phyloP scores from a whole-genome alignment of 73 alveolate species.

The Tetrahymena borealis region DNA sequence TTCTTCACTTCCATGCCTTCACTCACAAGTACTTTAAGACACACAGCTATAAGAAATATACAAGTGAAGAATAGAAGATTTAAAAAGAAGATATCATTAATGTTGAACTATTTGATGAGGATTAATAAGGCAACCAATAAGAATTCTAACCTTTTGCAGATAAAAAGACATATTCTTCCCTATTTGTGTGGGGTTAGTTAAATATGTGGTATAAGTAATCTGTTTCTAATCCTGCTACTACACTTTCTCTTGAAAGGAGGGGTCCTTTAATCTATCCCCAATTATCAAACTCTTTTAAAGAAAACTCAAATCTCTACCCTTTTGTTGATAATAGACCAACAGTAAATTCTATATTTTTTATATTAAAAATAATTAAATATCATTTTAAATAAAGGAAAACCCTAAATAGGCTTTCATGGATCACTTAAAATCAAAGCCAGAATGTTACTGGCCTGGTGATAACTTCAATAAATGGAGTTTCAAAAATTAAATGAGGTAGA shows the following conservation, averaged over 20 bases:
- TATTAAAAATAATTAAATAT: background rate
- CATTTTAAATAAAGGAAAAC: background rate
- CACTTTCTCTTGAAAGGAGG: background rate
- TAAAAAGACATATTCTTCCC: background rate
- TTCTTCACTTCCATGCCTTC: slow-evolving; percentile 31
- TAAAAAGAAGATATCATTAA: slow-evolving; percentile 19
- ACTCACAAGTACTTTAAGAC: slow-evolving; percentile 36
- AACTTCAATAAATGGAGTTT: background rate
- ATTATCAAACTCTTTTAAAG: background rate
- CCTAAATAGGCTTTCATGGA: background rate
- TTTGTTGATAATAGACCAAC: background rate
- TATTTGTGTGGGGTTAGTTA: background rate
- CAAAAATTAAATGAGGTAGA: background rate
- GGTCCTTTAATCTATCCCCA: background rate
- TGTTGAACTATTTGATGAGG: slow-evolving; percentile 8
- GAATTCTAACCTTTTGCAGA: background rate
- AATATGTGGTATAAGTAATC: background rate
- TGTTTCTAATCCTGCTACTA: background rate
- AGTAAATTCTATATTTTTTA: background rate
- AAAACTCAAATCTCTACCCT: background rate
- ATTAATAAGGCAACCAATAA: background rate
- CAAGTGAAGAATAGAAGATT: slow-evolving; percentile 7
- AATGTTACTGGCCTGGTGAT: background rate
- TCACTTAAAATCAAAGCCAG: background rate
- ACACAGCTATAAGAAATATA: background rate